These are phyloP conservation scores for Trichoderma koningii DNA, from an alignment of 2,329 filamentous ascomycete species.

Conservation along the genomic window DNA sequence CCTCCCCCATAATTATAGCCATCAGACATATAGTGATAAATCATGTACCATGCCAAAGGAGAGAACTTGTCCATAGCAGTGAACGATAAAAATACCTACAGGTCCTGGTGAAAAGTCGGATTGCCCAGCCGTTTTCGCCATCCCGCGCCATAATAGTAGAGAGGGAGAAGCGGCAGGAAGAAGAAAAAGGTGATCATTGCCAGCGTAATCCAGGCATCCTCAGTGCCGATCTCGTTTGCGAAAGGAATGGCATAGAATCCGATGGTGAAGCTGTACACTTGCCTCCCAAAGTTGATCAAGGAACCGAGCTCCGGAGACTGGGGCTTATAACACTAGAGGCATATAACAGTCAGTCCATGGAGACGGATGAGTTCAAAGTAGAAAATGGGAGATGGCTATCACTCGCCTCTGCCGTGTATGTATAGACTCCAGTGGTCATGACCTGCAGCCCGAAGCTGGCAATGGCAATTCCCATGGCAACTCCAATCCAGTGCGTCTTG, in stretches of 20 bases:
- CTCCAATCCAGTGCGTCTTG: conserved; percentile 21
- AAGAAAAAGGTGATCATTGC: conserved; percentile 11
- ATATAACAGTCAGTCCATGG: neutral
- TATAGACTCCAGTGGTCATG: conserved; percentile 16
- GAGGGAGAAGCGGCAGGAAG: conserved; percentile 13
- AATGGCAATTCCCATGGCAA: conserved; percentile 22
- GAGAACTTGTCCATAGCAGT: too few species aligned
- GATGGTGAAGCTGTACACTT: conserved; percentile 21
- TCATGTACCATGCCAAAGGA: too few species aligned
- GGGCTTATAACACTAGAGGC: conserved; percentile 16
- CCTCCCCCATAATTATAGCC: too few species aligned
- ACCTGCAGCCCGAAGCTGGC: conserved; percentile 15
- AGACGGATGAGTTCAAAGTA: neutral
- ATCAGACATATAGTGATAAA: too few species aligned
- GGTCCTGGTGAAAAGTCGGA: conserved; percentile 12
- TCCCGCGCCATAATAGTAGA: conserved; percentile 10
- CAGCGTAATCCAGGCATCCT: conserved; percentile 20
- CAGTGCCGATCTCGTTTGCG: conserved; percentile 1
- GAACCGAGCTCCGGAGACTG: conserved; percentile 19
- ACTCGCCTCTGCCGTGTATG: conserved; percentile 20
- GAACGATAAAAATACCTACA: neutral
- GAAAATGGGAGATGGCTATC: neutral
- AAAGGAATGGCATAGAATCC: conserved; percentile 14
- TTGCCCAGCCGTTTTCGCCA: conserved; percentile 20
- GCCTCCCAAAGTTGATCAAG: conserved; percentile 11